A percentile compares a stretch with the other conserved stretches of the same genome.
Conservation (phyloP, 306 rosid genomes). For the Medicago lupulina region DNA sequence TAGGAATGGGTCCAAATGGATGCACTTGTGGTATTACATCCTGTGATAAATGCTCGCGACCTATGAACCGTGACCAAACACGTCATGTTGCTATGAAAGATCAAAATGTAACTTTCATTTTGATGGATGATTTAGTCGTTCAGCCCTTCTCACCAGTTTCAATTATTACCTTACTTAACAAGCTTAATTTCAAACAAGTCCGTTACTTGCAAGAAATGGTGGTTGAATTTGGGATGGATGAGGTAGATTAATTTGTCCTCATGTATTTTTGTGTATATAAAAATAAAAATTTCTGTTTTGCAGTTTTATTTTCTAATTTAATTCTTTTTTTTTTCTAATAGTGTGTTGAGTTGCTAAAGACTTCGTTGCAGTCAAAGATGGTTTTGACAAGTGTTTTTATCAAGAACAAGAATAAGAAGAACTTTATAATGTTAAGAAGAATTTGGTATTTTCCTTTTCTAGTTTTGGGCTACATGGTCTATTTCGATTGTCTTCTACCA, state of each 20-base stretch:
- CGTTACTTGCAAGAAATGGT: constrained; percentile 38
- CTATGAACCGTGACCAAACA: not conserved
- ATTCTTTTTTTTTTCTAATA: not conserved
- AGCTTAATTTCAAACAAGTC: constrained; percentile 41
- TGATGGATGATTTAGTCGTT: constrained; percentile 50
- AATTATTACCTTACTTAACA: constrained; percentile 1
- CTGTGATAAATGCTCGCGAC: not conserved
- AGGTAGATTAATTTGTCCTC: constrained; percentile 29
- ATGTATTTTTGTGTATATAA: not conserved
- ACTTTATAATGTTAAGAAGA: not conserved
- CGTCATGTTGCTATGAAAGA: constrained; percentile 7
- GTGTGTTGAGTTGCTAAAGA: constrained; percentile 16
- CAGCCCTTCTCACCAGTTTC: constrained; percentile 46
- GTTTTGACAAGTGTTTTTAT: constrained; percentile 37
- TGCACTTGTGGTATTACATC: not conserved
- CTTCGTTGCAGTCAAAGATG: constrained; percentile 11
- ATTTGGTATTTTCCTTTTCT: not conserved
- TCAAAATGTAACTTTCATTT: constrained; percentile 42
- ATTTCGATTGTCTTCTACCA: not conserved
- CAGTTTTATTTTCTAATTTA: not conserved
- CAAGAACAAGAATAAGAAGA: not conserved
- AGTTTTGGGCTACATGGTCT: not conserved
- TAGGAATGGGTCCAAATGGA: not conserved
- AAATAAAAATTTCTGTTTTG: not conserved
- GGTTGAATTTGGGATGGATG: constrained; percentile 39